Conservation (phyloP, 179 eudicot genomes). For the Sideroxylon spinosum region DNA sequence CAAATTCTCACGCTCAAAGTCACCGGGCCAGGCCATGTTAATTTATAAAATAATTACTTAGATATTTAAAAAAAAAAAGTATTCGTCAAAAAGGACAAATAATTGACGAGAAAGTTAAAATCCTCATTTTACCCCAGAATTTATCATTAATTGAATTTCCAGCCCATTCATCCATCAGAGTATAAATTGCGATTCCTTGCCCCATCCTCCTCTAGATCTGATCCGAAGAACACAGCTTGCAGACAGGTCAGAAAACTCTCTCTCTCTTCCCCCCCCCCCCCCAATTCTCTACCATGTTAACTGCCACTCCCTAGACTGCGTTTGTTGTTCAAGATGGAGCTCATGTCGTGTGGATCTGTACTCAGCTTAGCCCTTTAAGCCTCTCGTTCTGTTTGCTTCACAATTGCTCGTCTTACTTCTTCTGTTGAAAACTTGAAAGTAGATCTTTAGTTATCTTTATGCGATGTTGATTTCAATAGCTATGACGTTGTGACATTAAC, state of each 20-base stretch:
- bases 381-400: too few relatives aligned
- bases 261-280: slow-evolving; percentile 4
- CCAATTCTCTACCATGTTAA: background rate
- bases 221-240: background rate
- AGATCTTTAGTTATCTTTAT: too few relatives aligned
- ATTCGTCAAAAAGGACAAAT: too few relatives aligned
- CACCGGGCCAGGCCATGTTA: too few relatives aligned
- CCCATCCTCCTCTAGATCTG: slow-evolving; percentile 4
- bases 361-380: background rate
- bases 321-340: background rate
- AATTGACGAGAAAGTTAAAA: too few relatives aligned
- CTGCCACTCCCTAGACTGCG: background rate
- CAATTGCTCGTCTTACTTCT: background rate
- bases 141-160: too few relatives aligned
- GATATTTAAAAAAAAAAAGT: too few relatives aligned
- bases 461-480: background rate
- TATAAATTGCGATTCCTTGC: background rate
- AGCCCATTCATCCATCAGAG: background rate
- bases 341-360: background rate
- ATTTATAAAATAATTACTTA: too few relatives aligned
- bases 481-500: background rate
- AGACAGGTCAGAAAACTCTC: too few relatives aligned
- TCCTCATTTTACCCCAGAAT: too few relatives aligned
- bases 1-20: too few relatives aligned
- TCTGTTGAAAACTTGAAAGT: background rate